Evolutionary conservation across 345 rosid species (phyloP).

Genomic region (Punica granatum): DNA sequence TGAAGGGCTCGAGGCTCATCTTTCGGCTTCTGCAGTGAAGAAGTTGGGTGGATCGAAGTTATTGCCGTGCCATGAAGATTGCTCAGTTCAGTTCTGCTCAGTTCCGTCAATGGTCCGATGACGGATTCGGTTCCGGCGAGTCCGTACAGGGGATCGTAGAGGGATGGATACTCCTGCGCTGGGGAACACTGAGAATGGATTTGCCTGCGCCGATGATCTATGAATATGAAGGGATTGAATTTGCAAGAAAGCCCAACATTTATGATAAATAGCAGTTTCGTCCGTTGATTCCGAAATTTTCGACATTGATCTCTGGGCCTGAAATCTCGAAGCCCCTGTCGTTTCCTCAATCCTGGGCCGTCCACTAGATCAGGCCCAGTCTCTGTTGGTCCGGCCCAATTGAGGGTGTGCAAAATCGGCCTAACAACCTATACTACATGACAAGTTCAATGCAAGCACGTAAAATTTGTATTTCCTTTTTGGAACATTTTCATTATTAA

Average conservation of each 20-base stretch:
- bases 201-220: no score
- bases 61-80: not conserved
- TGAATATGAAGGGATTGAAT: not conserved
- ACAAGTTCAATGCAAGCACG: not conserved
- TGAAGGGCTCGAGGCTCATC: conserved; percentile 45
- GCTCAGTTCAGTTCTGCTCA: not conserved
- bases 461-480: no score
- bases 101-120: not conserved
- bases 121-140: not conserved
- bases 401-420: not conserved
- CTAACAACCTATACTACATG: no score
- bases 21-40: not conserved
- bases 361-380: not conserved
- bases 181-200: not conserved
- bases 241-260: not conserved
- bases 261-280: not conserved
- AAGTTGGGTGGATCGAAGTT: not conserved
- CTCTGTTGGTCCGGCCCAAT: not conserved
- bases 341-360: not conserved
- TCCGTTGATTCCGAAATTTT: not conserved
- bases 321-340: no score
- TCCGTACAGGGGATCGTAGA: not conserved
- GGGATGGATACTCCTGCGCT: not conserved
- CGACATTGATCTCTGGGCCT: not conserved
- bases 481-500: no score